Base-by-base conservation (phyloP, 2,329 filamentous ascomycete genomes). In the Xenoacremonium recifei region DNA sequence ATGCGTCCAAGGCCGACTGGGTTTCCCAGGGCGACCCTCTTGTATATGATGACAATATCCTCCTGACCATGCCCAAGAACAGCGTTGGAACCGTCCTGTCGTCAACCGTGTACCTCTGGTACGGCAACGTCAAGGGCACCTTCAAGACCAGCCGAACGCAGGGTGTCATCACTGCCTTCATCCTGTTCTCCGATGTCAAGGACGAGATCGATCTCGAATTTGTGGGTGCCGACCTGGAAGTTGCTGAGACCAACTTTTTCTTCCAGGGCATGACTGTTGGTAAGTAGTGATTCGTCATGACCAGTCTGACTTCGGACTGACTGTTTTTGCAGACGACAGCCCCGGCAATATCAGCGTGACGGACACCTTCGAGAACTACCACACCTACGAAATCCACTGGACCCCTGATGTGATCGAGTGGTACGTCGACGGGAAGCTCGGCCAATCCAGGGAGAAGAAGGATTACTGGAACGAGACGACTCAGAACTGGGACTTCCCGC, bases 141-240 rank as follows among this genome's bases (percentile, higher is more conserved):
- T 74, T 97, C 66, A 93, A 89, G 75, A 92, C 90, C 0, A 86
- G 85, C 51, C 84, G 87, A 59, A 91, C 90, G 44, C 71, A 75
- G 34, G 93, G 93, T 75, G 93, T 99, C 17, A 87, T 99, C n/a
- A 95, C 90, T 2, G 92, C 90, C 21, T 99, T 99, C 64, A 99
- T 99, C 64, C 75, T 97, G 61, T 82, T 96, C 67, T 91, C 87
- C 25, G 92, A 97, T 60, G 87, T 95, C 60, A 95, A 96, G 76
- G 93, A 99, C 61, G 93, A 99, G 69, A 96, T 99, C 59, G 93
- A 99, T 71, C 97, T 89, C 64, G 93, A 99, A 66, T 97, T 87
- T 64, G 79, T 99, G 40, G 93, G 93, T 52, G 79, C 79, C 33
- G 88, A 96, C 60, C 73, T 95, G 48, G 61, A 73, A 35, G 79